Conservation (phyloP, 352 stramenopile species). For the Phytophthora boehmeriae region DNA sequence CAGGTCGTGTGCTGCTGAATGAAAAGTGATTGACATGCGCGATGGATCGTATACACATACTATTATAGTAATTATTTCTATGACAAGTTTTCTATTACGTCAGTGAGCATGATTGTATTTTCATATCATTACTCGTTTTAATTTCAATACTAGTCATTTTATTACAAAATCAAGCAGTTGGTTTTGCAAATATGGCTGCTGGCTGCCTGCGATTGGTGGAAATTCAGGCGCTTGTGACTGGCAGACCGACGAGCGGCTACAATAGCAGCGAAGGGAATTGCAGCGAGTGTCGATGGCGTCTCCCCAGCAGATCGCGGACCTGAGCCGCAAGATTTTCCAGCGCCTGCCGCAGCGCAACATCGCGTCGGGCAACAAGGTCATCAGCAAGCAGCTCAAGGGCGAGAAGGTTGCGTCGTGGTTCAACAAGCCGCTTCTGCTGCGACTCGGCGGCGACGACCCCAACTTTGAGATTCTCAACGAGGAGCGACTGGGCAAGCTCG, state of each 20-base stretch:
- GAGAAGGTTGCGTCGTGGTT: constrained; percentile 89
- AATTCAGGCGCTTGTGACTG: background rate
- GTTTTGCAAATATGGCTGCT: too few species aligned
- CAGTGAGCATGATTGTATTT: too few species aligned
- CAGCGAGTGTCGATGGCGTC: constrained; percentile 38
- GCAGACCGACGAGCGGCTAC: constrained; percentile 28
- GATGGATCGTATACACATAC: too few species aligned
- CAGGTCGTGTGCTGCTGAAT: too few species aligned
- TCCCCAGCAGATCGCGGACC: constrained; percentile 73
- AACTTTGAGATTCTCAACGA: constrained; percentile 86
- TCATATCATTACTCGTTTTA: too few species aligned
- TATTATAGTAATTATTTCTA: too few species aligned
- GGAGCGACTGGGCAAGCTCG: constrained; percentile 76
- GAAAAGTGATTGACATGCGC: too few species aligned
- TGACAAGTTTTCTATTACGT: too few species aligned
- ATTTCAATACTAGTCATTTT: background rate
- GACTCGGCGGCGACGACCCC: constrained; percentile 80
- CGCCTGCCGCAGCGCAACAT: constrained; percentile 82
- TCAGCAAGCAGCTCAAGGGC: constrained; percentile 89
- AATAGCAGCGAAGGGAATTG: constrained; percentile 18
- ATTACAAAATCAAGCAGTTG: background rate
- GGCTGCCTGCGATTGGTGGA: background rate
- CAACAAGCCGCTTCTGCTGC: constrained; percentile 79
- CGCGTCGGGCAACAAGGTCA: constrained; percentile 87
- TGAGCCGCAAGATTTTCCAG: constrained; percentile 90